phyloP scores from a whole-genome alignment of 2,329 filamentous ascomycete species.

The Pseudogymnoascus sp. region DNA sequence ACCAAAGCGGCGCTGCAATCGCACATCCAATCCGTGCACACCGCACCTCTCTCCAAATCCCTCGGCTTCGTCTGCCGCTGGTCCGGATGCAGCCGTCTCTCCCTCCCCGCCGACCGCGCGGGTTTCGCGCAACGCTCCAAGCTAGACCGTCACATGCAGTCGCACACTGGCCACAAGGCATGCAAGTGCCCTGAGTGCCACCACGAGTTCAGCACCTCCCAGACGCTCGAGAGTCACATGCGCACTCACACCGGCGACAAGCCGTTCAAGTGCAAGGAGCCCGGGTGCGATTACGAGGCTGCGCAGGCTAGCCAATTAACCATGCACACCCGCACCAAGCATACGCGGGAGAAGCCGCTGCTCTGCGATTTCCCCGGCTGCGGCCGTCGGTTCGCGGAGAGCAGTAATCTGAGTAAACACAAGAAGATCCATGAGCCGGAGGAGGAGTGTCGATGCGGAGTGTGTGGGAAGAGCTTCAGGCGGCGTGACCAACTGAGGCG shows the following conservation, averaged over 20 bases:
- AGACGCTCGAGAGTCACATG: conserved; percentile 60
- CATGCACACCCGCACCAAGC: conserved; percentile 55
- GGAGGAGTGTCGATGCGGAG: conserved; percentile 40
- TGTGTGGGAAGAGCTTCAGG: conserved; percentile 51
- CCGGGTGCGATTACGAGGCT: background rate
- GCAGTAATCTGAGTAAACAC: conserved; percentile 60
- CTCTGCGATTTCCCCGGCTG: conserved; percentile 45
- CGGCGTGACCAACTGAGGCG: conserved; percentile 53
- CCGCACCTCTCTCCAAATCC: conserved; percentile 38
- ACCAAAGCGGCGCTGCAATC: conserved; percentile 42
- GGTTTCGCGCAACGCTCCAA: conserved; percentile 55
- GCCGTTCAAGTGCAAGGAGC: conserved; percentile 47
- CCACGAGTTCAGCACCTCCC: conserved; percentile 55
- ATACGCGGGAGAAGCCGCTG: conserved; percentile 58
- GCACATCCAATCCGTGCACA: conserved; percentile 46
- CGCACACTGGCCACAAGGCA: conserved; percentile 56
- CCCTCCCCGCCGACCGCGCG: conserved; percentile 28
- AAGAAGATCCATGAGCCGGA: conserved; percentile 52
- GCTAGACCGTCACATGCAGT: conserved; percentile 57
- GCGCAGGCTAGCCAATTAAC: conserved; percentile 23
- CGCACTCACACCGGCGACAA: conserved; percentile 59
- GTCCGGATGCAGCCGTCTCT: conserved; percentile 44
- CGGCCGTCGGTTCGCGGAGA: conserved; percentile 53
- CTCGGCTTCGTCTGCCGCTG: conserved; percentile 48
- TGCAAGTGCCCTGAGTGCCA: conserved; percentile 49